phyloP scores from a whole-genome alignment of 257 asterid species.

The Ehretia macrophylla region DNA sequence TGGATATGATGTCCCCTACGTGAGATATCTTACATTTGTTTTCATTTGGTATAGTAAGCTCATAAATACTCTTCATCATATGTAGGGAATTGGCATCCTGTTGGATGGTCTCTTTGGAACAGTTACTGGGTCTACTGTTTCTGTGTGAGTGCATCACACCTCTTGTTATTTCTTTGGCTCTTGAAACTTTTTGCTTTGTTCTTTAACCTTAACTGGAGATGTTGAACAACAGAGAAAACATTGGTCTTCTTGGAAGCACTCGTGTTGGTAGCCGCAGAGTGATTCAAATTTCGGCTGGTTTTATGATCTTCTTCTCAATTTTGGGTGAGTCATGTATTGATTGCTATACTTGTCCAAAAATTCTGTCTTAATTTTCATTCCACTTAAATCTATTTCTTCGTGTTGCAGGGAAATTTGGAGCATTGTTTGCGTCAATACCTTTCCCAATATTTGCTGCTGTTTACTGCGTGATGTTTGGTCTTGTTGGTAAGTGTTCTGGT shows the following conservation, averaged over 20 bases:
- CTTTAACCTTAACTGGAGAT: neutral
- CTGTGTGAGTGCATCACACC: constrained; percentile 53
- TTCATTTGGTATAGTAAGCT: no score
- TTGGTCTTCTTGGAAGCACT: constrained; percentile 99
- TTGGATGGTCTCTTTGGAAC: constrained; percentile 88
- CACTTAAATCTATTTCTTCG: neutral
- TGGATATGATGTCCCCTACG: no score
- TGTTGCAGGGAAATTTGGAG: constrained; percentile 87
- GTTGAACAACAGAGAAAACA: constrained; percentile 55
- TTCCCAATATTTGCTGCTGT: constrained; percentile 87
- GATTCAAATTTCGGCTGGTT: constrained; percentile 89
- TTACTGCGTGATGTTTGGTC: constrained; percentile 86
- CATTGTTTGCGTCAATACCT: constrained; percentile 92
- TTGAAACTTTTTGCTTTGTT: neutral
- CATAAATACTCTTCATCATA: neutral
- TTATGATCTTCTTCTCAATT: constrained; percentile 91
- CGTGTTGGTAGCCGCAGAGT: constrained; percentile 94
- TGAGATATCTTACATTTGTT: no score
- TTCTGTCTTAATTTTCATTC: neutral
- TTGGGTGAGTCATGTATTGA: constrained; percentile 39
- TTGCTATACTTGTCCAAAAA: neutral
- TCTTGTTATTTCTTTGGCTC: neutral
- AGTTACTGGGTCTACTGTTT: constrained; percentile 78
- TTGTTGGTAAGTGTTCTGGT: constrained; percentile 56
- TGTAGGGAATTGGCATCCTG: constrained; percentile 85